Conservation (phyloP, 202 grass and related monocot species). For the Saccharum hybrid region DNA sequence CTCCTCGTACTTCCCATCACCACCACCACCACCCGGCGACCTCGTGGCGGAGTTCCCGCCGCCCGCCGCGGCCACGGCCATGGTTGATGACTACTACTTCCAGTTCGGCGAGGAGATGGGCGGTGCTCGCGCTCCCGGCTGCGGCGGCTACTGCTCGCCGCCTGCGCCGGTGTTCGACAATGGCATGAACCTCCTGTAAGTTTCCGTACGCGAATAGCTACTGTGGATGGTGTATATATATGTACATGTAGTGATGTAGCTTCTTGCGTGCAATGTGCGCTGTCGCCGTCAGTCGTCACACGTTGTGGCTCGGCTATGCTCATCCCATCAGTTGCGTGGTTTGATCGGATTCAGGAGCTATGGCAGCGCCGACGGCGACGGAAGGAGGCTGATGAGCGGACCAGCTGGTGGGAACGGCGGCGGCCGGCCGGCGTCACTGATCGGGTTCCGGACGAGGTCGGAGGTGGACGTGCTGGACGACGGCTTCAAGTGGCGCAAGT, state of each 20-base stretch:
- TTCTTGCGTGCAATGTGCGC: neutral
- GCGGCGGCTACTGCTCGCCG: constrained; percentile 16
- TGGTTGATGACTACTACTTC: constrained; percentile 7
- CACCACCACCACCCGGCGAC: neutral
- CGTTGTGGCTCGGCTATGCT: neutral
- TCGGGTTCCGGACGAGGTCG: constrained; percentile 89
- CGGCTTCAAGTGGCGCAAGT: constrained; percentile 97
- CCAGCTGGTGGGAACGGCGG: neutral
- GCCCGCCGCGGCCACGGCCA: neutral
- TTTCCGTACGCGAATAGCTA: fast-evolving
- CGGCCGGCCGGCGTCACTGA: constrained; percentile 15
- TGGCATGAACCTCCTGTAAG: constrained; percentile 2
- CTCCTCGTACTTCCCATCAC: constrained; percentile 8
- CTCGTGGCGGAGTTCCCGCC: constrained; percentile 15
- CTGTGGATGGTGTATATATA: neutral
- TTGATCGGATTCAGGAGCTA: neutral
- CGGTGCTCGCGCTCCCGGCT: neutral
- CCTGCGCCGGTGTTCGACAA: neutral
- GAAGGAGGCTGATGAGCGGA: neutral
- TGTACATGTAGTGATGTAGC: neutral
- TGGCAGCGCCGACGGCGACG: neutral
- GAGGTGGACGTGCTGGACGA: constrained; percentile 87
- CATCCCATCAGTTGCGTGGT: neutral
- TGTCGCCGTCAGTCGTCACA: neutral
- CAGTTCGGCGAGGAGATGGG: neutral